Base-by-base conservation (phyloP, 2,329 filamentous ascomycete species). In the Pestalotiopsis sp. region DNA sequence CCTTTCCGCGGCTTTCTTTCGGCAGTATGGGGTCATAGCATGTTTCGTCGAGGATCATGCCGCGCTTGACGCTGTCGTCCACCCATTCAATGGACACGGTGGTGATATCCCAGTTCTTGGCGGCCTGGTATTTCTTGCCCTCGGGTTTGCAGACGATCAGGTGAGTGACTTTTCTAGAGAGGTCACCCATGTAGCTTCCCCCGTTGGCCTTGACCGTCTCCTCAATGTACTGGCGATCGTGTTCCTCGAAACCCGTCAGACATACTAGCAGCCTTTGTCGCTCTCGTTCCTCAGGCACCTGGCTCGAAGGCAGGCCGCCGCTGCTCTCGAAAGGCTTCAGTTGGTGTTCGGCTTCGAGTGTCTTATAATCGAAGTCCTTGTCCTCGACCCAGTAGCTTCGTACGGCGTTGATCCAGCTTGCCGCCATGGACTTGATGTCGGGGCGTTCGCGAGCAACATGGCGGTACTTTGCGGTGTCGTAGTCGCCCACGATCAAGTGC, bases 381-480 rank as follows among this genome's bases (percentile, higher is more conserved):
- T 94, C 94, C 64, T 89, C 84, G 73, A 95, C 91, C 96, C 96
- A 99, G 59, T 90, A 84, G 31, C 91, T 85, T 31, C 93, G 88
- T 20, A 98, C 87, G 17, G 92, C 92, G 68, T 95, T 90, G 64
- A 99, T 87, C 93, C 94, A 99, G 75, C 89, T 87, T n/a, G 91
- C 88, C 58, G 88, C 88, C 82, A 99, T 91, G 64, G 94, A 91
- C 77, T 90, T 90, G 76, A 99, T 91, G 76, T 99, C 96, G 62
- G 92, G 90, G 66, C 96, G 89, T 78, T 95, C 92, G 77, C 91
- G 93, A 66, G 95, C 96, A 76, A 98, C 95, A 84, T 97, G 97
- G 79, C 91, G 92, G 82, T 99, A 99, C 80, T 99, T 99, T 64
- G 92, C 90, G 0, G 95, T 98, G 78, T 95, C 89, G 75, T 94